A percentile compares a stretch with the other conserved stretches of the same genome.
phyloP scores from a whole-genome alignment of 305 asterid genomes.

The Solanum hybrid region DNA sequence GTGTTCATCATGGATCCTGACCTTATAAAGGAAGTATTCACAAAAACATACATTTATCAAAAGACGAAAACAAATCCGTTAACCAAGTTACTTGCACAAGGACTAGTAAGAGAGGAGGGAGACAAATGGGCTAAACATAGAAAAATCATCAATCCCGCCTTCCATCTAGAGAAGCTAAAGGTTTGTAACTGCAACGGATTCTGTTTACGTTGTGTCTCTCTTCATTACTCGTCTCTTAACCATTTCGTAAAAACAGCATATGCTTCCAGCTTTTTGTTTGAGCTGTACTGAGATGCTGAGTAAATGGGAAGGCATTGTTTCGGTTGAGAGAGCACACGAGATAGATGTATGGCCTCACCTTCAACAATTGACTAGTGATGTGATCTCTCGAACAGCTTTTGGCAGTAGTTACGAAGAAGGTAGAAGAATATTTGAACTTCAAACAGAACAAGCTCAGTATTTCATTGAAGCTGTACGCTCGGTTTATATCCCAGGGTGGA shows the following conservation, averaged over 20 bases:
- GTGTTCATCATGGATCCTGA: conserved; percentile 28
- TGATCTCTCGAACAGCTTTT: conserved; percentile 36
- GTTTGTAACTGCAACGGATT: neutral
- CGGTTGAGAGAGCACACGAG: conserved; percentile 1
- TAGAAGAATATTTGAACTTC: conserved; percentile 42
- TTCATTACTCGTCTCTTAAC: neutral
- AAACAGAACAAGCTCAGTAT: conserved; percentile 28
- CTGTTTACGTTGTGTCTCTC: neutral
- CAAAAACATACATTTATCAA: conserved; percentile 14
- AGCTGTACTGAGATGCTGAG: conserved; percentile 33
- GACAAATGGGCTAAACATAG: conserved; percentile 40
- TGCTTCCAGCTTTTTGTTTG: conserved; percentile 24
- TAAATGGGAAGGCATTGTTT: conserved; percentile 26
- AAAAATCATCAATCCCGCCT: conserved; percentile 30
- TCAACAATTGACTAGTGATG: conserved; percentile 27
- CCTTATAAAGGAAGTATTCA: conserved; percentile 9
- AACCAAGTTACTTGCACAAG: conserved; percentile 7
- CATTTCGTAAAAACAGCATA: conserved; percentile 12
- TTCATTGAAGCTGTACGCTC: conserved; percentile 14
- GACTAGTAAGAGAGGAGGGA: conserved; percentile 14
- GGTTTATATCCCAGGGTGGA: conserved; percentile 32
- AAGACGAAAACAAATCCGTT: conserved; percentile 26
- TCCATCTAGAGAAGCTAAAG: neutral
- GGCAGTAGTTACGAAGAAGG: conserved; percentile 46
- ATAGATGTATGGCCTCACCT: conserved; percentile 41